Evolutionary conservation across 2,329 filamentous ascomycete genomes (phyloP).

Genomic region (Ophiobolus disseminans): DNA sequence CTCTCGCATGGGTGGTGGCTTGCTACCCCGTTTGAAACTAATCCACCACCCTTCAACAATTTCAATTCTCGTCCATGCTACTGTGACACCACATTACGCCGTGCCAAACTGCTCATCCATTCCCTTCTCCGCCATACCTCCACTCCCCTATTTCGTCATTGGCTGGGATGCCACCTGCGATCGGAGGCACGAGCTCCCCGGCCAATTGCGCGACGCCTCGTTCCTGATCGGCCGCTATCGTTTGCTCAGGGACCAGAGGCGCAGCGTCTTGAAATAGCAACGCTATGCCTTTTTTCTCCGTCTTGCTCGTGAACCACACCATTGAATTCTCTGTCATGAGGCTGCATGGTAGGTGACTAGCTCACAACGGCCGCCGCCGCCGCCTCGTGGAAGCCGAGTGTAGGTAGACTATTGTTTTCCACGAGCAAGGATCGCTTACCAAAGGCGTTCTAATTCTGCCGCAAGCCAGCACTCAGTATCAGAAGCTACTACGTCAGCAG

Average conservation of each 20-base stretch:
- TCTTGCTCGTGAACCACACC: slow-evolving; percentile 17
- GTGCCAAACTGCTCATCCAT: slow-evolving; percentile 18
- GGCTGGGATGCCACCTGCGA: slow-evolving; percentile 17
- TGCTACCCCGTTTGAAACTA: slow-evolving; percentile 15
- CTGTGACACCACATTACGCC: slow-evolving; percentile 13
- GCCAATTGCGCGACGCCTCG: slow-evolving; percentile 28
- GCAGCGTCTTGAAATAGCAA: slow-evolving; percentile 47
- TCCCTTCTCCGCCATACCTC: slow-evolving; percentile 17
- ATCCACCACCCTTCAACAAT: slow-evolving; percentile 29
- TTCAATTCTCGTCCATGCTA: slow-evolving; percentile 24
- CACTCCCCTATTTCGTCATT: slow-evolving; percentile 42
- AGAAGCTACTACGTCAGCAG: slow-evolving; percentile 28
- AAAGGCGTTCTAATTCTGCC: slow-evolving; percentile 29
- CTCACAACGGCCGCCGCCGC: slow-evolving; percentile 16
- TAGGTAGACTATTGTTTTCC: slow-evolving; percentile 3
- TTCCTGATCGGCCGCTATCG: slow-evolving; percentile 42
- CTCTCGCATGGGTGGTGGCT: slow-evolving; percentile 36
- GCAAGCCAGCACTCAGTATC: slow-evolving; percentile 18
- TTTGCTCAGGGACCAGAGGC: slow-evolving; percentile 37
- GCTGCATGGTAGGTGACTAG: slow-evolving; percentile 20
- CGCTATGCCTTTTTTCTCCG: slow-evolving; percentile 29
- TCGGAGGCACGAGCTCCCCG: slow-evolving; percentile 21
- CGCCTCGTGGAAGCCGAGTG: slow-evolving; percentile 19
- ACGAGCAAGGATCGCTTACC: slow-evolving; percentile 16
- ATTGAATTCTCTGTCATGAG: slow-evolving; percentile 22